Base-by-base conservation (phyloP, 1,284 basidiomycete genomes). In the Sanghuangporus baumii region DNA sequence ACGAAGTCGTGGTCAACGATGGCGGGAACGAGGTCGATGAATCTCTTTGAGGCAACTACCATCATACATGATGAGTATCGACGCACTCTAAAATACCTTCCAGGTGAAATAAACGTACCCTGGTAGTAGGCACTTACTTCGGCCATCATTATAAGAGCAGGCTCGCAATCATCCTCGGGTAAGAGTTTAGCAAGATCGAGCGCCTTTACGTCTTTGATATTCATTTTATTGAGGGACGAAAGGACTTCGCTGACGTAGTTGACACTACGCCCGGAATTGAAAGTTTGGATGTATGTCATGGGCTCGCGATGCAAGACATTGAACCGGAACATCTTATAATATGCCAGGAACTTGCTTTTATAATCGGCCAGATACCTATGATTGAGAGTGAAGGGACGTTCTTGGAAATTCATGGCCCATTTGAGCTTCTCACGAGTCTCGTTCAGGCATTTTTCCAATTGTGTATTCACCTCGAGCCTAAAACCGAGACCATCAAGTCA, bases 101-200 rank as follows among this genome's bases (percentile, higher is more conserved):
- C 31, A 48, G 34, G 40, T 18, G 5, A 6, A 6, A 54, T 34
- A 12, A 34, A 64, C 67, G 8, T 63, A 86, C 86, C 83, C 78
- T 89, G 86, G 71, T 88, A 91, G 67, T 91, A 91, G 0, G 86
- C 89, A 1, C 86, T 76, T 3, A 87, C 85, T 48, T 85, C 81
- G 0, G 88, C 84, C 86, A 89, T 89, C 67, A 89, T 87, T 9
- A 72, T 69, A 3, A 91, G 69, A 0, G 83, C 85, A 0, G 81
- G 74, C 20, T 85, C 83, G 75, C 78, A 81, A 0, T 73, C 72
- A 65, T 88, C 85, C 0, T 78, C 62, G 0, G 83, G 79, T 2
- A 86, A 73, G 0, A 91, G 69, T 63, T 81, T 85, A 0, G 79
- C 71, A 0, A 88, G 69, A 57, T 86, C 81, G 1, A 71, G 69